phyloP scores from a whole-genome alignment of 257 asterid genomes.

The Plantago elongata region DNA sequence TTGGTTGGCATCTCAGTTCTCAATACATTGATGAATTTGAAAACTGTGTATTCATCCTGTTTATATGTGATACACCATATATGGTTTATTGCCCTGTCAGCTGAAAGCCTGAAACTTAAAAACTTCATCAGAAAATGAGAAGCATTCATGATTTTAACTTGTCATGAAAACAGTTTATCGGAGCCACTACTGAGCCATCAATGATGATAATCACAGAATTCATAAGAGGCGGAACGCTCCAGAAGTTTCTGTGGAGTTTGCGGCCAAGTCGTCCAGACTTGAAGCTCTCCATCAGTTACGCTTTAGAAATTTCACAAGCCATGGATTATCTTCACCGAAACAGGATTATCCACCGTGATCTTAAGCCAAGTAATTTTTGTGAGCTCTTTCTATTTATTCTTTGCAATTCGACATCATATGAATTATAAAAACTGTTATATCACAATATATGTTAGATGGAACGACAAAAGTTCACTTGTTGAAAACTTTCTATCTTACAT shows the following conservation, averaged over 20 bases:
- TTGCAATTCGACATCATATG: neutral
- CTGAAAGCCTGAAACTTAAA: constrained; percentile 7
- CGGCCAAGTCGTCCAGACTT: constrained; percentile 48
- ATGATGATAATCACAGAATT: constrained; percentile 56
- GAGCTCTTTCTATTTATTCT: neutral
- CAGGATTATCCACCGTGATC: constrained; percentile 58
- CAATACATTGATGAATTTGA: too few species aligned
- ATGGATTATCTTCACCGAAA: constrained; percentile 56
- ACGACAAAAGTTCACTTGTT: neutral
- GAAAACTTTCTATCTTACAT: constrained; percentile 4
- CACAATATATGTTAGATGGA: constrained; percentile 5
- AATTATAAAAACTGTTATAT: constrained; percentile 4
- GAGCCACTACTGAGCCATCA: constrained; percentile 46
- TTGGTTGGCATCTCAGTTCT: too few species aligned
- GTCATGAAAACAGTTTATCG: constrained; percentile 43
- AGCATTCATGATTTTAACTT: too few species aligned
- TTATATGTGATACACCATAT: too few species aligned
- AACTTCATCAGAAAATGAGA: too few species aligned
- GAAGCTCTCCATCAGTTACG: constrained; percentile 44
- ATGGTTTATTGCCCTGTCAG: neutral
- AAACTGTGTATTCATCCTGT: too few species aligned
- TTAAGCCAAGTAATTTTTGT: constrained; percentile 52
- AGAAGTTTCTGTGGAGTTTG: constrained; percentile 46
- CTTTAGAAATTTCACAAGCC: constrained; percentile 51
- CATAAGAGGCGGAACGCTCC: constrained; percentile 65